Base-by-base conservation (phyloP, 108 stramenopile species). In the Skeletonema tropicum region DNA sequence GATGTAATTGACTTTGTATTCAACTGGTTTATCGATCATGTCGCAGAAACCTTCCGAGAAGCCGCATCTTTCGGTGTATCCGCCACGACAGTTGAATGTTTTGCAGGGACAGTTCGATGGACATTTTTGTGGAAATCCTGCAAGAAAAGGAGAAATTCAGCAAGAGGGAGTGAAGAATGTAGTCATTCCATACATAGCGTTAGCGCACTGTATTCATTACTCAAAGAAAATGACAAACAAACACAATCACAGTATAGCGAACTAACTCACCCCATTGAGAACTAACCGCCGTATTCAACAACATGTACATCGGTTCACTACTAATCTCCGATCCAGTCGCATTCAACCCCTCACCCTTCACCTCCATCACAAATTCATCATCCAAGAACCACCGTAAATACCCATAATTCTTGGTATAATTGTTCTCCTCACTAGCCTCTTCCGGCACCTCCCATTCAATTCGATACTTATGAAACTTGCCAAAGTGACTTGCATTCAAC, bases 271-370 rank as follows among this genome's bases (percentile, higher is more conserved):
- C 98, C 98, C 98, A 99, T 52, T 92, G 90, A 9, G 73, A 82
- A 48, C 94, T 96, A 19, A 99, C 78, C 0, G 98, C 98, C 11
- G 97, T 99, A 77, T 99, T 99, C 66, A 98, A 66, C 2, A 99
- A 29, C 57, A 99, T 80, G 79, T 97, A 98, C 74, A 79, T 90
- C 9, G 98, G 98, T 78, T 99, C 98, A 31, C 85, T 76, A 13
- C 97, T 96, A 61, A 99, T 95, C 77, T 94, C 90, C 6, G 90
- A 64, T 14, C 96, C 96, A 69, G 74, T 79, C 32, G 80, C 73
- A 64, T 82, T 66, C 41, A 77, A 74, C 14, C 86, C 83, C 14
- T 83, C 75, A 6, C 91, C 95, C 66, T 96, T 88, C 39, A 98
- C 85, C 15, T 86, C 89, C 42, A 94, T 61, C 12, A 98, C 78